Percentiles rank a stretch among this genome's conserved stretches.
phyloP scores from a whole-genome alignment of 2,329 filamentous ascomycete species.

The Fusarium tricinctum region DNA sequence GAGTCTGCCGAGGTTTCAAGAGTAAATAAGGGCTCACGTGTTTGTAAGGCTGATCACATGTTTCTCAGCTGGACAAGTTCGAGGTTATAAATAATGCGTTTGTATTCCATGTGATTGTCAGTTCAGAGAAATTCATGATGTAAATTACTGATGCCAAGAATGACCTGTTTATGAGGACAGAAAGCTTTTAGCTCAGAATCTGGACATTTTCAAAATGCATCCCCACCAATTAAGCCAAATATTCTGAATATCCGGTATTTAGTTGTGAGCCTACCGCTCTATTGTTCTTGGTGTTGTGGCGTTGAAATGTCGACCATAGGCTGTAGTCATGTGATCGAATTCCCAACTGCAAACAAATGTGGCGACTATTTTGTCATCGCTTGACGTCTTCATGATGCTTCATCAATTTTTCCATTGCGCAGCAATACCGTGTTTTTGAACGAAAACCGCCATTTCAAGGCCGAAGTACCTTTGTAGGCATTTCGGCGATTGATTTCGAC shows the following conservation, averaged over 20 bases:
- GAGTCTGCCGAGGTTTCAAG: conserved; percentile 5
- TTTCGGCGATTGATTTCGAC: too few species aligned
- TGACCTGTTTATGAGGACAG: too few species aligned
- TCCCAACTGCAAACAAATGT: background rate
- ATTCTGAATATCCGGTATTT: too few species aligned
- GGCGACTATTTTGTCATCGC: background rate
- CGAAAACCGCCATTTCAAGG: rapidly evolving
- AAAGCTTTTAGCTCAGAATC: too few species aligned
- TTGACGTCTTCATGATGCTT: conserved; percentile 1
- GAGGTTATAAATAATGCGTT: conserved; percentile 13
- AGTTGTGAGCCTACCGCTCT: too few species aligned
- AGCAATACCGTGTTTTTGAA: rapidly evolving
- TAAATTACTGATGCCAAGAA: too few species aligned
- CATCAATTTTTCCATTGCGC: too few species aligned
- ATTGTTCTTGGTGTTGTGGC: background rate
- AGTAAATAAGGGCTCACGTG: conserved; percentile 1
- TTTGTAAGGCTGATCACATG: conserved; percentile 27
- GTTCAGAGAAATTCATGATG: too few species aligned
- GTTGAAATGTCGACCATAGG: background rate
- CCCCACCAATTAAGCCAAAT: too few species aligned
- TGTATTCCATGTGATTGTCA: background rate
- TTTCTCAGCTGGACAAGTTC: background rate
- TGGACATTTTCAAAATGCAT: too few species aligned
- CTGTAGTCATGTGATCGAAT: conserved; percentile 14
- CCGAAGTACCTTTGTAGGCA: conserved; percentile 21